Evolutionary conservation across 2,329 filamentous ascomycete genomes (phyloP).

Genomic region (Alternaria solani): DNA sequence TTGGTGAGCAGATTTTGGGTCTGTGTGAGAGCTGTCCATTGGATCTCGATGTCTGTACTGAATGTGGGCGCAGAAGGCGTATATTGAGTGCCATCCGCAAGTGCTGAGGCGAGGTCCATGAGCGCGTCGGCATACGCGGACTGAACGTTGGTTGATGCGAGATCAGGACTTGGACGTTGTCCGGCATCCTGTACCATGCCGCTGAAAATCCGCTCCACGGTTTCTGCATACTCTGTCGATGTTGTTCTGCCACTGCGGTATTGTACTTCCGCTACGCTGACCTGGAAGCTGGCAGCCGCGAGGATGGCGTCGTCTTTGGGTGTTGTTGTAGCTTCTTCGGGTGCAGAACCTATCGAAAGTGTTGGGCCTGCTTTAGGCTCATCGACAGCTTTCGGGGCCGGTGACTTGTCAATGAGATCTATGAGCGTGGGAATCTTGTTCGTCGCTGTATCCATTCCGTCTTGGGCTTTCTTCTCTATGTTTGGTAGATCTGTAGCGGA

Average conservation of each 20-base stretch:
- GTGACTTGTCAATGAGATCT: slow-evolving; percentile 43
- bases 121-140: slow-evolving; percentile 66
- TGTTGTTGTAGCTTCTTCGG: slow-evolving; percentile 46
- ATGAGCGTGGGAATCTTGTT: slow-evolving; percentile 64
- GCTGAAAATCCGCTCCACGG: slow-evolving; percentile 47
- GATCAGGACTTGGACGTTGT: slow-evolving; percentile 59
- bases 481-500: slow-evolving; percentile 52
- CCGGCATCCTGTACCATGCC: slow-evolving; percentile 52
- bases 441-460: slow-evolving; percentile 61
- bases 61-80: slow-evolving; percentile 21
- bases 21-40: slow-evolving; percentile 46
- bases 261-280: slow-evolving; percentile 64
- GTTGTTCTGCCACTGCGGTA: slow-evolving; percentile 63
- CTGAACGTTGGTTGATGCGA: slow-evolving; percentile 60
- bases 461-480: slow-evolving; percentile 67
- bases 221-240: slow-evolving; percentile 61
- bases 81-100: slow-evolving; percentile 43
- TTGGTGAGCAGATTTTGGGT: slow-evolving; percentile 41
- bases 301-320: slow-evolving; percentile 62
- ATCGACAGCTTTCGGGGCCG: slow-evolving; percentile 25
- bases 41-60: slow-evolving; percentile 29
- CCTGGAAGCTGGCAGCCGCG: slow-evolving; percentile 64
- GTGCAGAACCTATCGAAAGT: slow-evolving; percentile 39
- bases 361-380: slow-evolving; percentile 43
- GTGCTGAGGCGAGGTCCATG: slow-evolving; percentile 60